Evolutionary conservation across 495 filamentous ascomycete genomes (phyloP).

Genomic region (Ascobolus immersus): DNA sequence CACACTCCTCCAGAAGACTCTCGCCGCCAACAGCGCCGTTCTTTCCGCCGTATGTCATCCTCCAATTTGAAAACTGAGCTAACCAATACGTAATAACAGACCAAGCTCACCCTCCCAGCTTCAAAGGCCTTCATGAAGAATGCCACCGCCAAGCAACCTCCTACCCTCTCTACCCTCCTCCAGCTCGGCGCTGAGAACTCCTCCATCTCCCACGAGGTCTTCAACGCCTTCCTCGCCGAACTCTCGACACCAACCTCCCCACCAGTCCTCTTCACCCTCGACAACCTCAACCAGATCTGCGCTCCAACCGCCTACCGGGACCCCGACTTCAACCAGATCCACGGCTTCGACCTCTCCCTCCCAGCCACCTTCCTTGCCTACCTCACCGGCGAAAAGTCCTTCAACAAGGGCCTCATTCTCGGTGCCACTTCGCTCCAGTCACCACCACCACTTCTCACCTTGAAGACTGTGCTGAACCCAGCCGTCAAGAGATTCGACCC

Average conservation of each 20-base stretch:
- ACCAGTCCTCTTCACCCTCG: constrained; percentile 51
- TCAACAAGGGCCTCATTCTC: constrained; percentile 58
- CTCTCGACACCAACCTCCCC: constrained; percentile 41
- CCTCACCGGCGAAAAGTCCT: constrained; percentile 29
- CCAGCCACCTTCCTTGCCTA: constrained; percentile 48
- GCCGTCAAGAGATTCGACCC: too few relatives aligned
- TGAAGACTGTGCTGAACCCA: too few relatives aligned
- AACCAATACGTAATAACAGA: too few relatives aligned
- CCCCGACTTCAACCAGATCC: constrained; percentile 41
- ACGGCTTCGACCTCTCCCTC: constrained; percentile 63
- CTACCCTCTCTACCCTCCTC: constrained; percentile 40
- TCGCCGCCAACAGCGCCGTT: constrained; percentile 42
- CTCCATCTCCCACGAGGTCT: constrained; percentile 52
- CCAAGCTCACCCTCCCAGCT: constrained; percentile 28
- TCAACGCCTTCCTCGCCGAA: constrained; percentile 58
- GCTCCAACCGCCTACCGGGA: constrained; percentile 41
- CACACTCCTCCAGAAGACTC: constrained; percentile 41
- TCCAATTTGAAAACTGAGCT: too few relatives aligned
- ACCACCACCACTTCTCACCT: too few relatives aligned
- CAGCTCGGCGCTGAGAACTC: constrained; percentile 46
- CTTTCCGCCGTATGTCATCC: too few relatives aligned
- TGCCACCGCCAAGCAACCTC: constrained; percentile 31
- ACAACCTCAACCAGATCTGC: constrained; percentile 64
- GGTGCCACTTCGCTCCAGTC: constrained; percentile 42
- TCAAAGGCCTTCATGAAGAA: constrained; percentile 34